These are phyloP conservation scores for Penicillium vulpinum DNA, from an alignment of 2,329 filamentous ascomycete genomes.

Conservation along the genomic window DNA sequence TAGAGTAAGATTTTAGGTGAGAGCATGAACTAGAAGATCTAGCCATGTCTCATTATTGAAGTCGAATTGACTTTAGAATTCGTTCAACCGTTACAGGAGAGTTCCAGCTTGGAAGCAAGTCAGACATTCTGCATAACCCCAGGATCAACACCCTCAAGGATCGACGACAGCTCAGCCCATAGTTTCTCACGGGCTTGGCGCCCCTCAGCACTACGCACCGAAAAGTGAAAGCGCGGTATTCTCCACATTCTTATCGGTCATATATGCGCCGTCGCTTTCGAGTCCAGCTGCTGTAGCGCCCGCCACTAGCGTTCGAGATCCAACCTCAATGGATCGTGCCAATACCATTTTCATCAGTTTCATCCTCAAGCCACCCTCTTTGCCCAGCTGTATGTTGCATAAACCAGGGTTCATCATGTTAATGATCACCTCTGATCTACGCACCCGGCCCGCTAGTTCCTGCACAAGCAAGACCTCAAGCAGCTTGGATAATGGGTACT, in stretches of 20 bases:
- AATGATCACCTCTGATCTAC: conserved; percentile 44
- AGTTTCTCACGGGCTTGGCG: conserved; percentile 39
- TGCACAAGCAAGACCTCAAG: conserved; percentile 50
- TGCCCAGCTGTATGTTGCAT: conserved; percentile 51
- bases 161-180: conserved; percentile 47
- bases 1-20: background rate
- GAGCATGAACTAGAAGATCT: background rate
- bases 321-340: conserved; percentile 50
- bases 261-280: conserved; percentile 51
- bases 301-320: conserved; percentile 48
- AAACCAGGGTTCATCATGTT: conserved; percentile 57
- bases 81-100: background rate
- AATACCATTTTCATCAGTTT: conserved; percentile 30
- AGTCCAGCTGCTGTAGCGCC: conserved; percentile 39
- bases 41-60: background rate
- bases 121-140: conserved; percentile 34
- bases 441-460: conserved; percentile 36
- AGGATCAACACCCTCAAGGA: conserved; percentile 46
- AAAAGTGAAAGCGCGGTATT: conserved; percentile 35
- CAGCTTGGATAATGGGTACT: conserved; percentile 52
- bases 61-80: background rate
- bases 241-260: conserved; percentile 38
- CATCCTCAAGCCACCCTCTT: conserved; percentile 32
- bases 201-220: conserved; percentile 45
- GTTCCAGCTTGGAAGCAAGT: background rate